Evolutionary conservation across 169 alveolate genomes (phyloP).

Genomic region (Eimeria necatrix): DNA sequence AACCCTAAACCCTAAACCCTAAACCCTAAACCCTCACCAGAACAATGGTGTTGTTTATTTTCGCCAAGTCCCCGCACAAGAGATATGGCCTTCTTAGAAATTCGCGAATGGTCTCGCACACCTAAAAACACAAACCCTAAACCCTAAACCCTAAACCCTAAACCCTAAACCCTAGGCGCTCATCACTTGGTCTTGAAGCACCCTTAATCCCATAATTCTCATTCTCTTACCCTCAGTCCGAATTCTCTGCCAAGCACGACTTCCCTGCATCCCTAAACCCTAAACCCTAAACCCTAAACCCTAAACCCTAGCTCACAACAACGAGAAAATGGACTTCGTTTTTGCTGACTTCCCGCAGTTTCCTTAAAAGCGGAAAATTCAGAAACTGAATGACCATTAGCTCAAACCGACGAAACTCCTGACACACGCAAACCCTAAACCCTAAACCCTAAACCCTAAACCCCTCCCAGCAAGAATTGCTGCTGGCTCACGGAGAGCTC

Average conservation of each 20-base stretch:
- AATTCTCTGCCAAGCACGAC: too few relatives aligned
- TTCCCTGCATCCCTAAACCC: too few relatives aligned
- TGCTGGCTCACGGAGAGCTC: not conserved
- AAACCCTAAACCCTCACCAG: conserved; percentile 28
- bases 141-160: not conserved
- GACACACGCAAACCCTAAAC: not conserved
- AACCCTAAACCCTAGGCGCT: too few relatives aligned
- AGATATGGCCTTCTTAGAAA: not conserved
- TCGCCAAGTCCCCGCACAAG: not conserved
- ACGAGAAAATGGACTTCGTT: conserved; percentile 25
- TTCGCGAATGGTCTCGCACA: conserved; percentile 15
- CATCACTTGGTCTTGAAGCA: too few relatives aligned
- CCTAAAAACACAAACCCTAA: not conserved
- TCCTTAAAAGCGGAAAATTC: not conserved
- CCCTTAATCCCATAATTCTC: too few relatives aligned
- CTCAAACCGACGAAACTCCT: not conserved
- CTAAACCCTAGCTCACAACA: not conserved
- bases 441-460: not conserved
- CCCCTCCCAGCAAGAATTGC: not conserved
- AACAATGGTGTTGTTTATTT: conserved; percentile 1
- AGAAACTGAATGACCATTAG: not conserved
- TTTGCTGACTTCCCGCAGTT: conserved; percentile 21
- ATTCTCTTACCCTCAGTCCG: too few relatives aligned
- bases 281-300: not conserved
- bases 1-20: not conserved